Conservation (phyloP, 1,284 basidiomycete species). For the Cryptococcus sp. region DNA sequence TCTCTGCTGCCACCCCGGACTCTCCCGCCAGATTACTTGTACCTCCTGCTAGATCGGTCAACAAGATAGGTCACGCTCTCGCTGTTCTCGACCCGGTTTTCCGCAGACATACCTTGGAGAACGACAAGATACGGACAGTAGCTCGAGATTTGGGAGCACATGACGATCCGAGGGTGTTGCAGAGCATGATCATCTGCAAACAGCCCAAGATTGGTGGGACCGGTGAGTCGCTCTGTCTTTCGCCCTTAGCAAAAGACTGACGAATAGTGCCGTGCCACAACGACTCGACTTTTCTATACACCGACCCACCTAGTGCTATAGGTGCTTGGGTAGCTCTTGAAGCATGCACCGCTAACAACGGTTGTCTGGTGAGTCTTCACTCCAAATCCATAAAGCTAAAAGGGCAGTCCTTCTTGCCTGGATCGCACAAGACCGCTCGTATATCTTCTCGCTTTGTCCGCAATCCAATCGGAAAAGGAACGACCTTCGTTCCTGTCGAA, state of each 20-base stretch:
- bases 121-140: conserved; percentile 59
- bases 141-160: conserved; percentile 73
- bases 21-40: conserved; percentile 57
- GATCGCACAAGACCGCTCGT: conserved; percentile 70
- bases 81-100: conserved; percentile 81
- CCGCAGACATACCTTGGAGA: conserved; percentile 68
- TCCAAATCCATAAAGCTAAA: background rate
- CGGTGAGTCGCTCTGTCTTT: conserved; percentile 51
- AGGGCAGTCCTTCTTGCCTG: conserved; percentile 69
- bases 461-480: conserved; percentile 51
- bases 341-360: conserved; percentile 73
- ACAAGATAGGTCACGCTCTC: conserved; percentile 57
- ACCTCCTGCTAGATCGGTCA: conserved; percentile 60
- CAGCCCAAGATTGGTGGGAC: conserved; percentile 81
- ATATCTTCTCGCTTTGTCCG: conserved; percentile 80
- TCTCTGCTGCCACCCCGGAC: conserved; percentile 22
- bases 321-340: conserved; percentile 96
- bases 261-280: conserved; percentile 55
- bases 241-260: background rate
- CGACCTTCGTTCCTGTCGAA: conserved; percentile 66
- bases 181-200: conserved; percentile 93
- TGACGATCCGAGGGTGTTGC: conserved; percentile 76
- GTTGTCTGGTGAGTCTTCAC: conserved; percentile 56
- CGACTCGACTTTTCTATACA: conserved; percentile 64
- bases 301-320: conserved; percentile 79